phyloP scores from a whole-genome alignment of 768 basidiomycete species.

The Leccinum longicurvipes region DNA sequence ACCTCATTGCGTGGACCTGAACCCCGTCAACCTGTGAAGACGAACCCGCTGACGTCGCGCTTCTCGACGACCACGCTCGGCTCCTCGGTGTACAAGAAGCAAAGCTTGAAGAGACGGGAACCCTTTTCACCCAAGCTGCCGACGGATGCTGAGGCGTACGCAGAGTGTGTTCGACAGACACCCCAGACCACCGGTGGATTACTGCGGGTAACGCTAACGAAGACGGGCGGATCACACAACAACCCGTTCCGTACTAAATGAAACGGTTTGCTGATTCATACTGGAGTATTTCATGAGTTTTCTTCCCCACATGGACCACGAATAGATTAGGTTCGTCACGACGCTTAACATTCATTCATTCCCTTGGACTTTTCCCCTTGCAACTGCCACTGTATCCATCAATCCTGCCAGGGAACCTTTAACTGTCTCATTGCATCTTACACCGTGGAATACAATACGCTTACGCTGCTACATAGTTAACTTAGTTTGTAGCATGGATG shows the following conservation, averaged over 20 bases:
- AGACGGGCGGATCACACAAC: conserved; percentile 46
- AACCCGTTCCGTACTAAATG: conserved; percentile 56
- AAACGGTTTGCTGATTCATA: conserved; percentile 12
- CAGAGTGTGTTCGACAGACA: conserved; percentile 42
- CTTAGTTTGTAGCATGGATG: conserved; percentile 23
- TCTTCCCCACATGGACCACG: conserved; percentile 26
- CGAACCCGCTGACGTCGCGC: conserved; percentile 41
- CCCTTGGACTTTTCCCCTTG: conserved; percentile 9
- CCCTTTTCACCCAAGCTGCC: conserved; percentile 26
- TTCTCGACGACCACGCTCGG: conserved; percentile 47
- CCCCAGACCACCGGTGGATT: conserved; percentile 33
- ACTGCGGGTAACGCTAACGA: conserved; percentile 40
- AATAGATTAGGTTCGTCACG: conserved; percentile 18
- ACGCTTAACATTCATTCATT: conserved; percentile 1
- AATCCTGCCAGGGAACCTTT: background rate
- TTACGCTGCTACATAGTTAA: conserved; percentile 7
- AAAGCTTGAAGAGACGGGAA: conserved; percentile 27
- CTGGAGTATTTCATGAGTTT: conserved; percentile 4
- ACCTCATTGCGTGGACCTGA: conserved; percentile 57
- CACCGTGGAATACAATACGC: background rate
- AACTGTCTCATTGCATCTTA: background rate
- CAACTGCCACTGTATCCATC: conserved; percentile 18
- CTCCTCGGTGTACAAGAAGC: conserved; percentile 34
- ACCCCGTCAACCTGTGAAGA: conserved; percentile 69
- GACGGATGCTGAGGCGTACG: conserved; percentile 63